Conservation (phyloP, 768 basidiomycete species). For the Lactifluus hygrophoroides region DNA sequence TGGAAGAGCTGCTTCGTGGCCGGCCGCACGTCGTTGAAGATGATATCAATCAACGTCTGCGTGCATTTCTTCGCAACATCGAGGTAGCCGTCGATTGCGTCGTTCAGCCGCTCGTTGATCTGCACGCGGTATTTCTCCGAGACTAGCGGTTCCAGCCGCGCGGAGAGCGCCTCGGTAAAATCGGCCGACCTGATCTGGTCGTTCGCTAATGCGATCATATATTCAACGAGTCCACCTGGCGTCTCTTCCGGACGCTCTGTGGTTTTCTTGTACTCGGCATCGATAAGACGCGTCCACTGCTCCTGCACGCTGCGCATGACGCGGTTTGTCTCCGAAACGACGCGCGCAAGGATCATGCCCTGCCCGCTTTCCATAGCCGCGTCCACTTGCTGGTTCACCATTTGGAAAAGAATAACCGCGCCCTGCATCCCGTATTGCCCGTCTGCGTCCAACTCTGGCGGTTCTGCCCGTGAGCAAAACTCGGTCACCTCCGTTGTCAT, state of each 20-base stretch:
- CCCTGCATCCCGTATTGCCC: constrained; percentile 85
- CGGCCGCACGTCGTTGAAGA: constrained; percentile 90
- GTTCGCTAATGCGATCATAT: constrained; percentile 93
- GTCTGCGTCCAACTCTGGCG: constrained; percentile 84
- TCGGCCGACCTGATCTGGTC: constrained; percentile 97
- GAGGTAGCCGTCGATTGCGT: constrained; percentile 95
- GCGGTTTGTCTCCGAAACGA: constrained; percentile 79
- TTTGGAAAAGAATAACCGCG: constrained; percentile 92
- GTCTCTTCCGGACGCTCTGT: constrained; percentile 83
- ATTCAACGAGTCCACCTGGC: constrained; percentile 85
- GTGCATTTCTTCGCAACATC: constrained; percentile 98
- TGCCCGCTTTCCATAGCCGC: constrained; percentile 93
- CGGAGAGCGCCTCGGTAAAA: constrained; percentile 79
- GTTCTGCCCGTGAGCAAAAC: constrained; percentile 73
- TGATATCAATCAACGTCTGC: constrained; percentile 85
- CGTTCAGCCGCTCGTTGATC: constrained; percentile 83
- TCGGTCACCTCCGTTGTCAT: constrained; percentile 86
- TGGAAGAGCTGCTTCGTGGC: constrained; percentile 82
- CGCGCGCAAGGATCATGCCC: constrained; percentile 84
- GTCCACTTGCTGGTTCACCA: constrained; percentile 96
- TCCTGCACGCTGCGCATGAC: constrained; percentile 86
- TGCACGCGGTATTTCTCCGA: constrained; percentile 81
- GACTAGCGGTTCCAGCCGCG: constrained; percentile 83
- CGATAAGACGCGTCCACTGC: constrained; percentile 79
- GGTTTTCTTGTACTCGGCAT: constrained; percentile 80